phyloP scores from a whole-genome alignment of 176 grass and related monocot species.

The Dendrocalamus sinicus region DNA sequence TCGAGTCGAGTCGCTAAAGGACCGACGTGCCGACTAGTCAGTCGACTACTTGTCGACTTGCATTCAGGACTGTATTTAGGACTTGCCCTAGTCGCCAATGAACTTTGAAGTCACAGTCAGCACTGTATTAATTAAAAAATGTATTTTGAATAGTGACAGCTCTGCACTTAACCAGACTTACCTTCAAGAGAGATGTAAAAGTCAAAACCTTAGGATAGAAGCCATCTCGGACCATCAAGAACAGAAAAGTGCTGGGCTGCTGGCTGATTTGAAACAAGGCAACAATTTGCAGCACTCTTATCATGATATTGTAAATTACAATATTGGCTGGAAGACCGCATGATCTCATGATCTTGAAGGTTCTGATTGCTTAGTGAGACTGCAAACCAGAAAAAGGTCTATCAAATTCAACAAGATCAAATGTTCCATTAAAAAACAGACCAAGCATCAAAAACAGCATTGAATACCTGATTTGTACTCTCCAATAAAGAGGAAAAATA shows the following conservation, averaged over 20 bases:
- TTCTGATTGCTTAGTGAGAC: constrained; percentile 62
- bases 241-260: constrained; percentile 48
- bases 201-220: constrained; percentile 58
- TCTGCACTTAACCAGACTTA: constrained; percentile 20
- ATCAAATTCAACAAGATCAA: constrained; percentile 23
- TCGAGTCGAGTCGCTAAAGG: no score
- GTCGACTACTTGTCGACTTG: no score
- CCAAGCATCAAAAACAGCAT: no score
- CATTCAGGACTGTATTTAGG: no score
- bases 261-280: constrained; percentile 62
- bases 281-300: constrained; percentile 74
- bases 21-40: no score
- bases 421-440: not conserved
- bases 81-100: no score
- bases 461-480: no score
- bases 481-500: not conserved
- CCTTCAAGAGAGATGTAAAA: constrained; percentile 69
- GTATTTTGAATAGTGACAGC: not conserved
- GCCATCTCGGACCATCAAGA: constrained; percentile 84
- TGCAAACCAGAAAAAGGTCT: constrained; percentile 45
- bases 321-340: constrained; percentile 54
- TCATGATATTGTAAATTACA: constrained; percentile 80
- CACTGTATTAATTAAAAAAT: not conserved
- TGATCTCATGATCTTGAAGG: constrained; percentile 74
- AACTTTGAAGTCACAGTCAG: no score